Evolutionary conservation across 306 rosid species (phyloP), one percentile per base, ranked within the genome.

Genomic region (Castanea crenata): DNA sequence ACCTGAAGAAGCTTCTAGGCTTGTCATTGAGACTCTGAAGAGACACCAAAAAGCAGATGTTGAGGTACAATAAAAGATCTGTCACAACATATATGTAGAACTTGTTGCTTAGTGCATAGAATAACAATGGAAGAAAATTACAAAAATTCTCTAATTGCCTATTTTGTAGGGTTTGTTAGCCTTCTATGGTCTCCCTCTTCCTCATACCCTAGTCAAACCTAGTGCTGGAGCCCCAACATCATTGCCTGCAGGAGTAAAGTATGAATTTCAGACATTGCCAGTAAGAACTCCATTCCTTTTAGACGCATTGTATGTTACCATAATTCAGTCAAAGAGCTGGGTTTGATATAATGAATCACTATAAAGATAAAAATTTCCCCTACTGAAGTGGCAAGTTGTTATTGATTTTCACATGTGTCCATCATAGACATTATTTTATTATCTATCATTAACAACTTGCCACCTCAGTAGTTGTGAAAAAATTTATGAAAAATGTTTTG

Each of bases 1-100:
- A 18, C 85, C 98, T 21, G 96, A 95, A 74, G 99, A 93, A 82
- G 90, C 93, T 55, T 67, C 97, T 62, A 86, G 93, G 67, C 92
- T 93, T 79, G 83, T 95, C 52, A 84, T 89, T 81, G 85, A 74
- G 76, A 91, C 97, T 13, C 85, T 95, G 71, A 90, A 89, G 77
- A 62, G 92, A 4, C 93, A 95, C 82, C 87, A 83, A 32, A 90
- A 89, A 41, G 90, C 88, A 74, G 99, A 91, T 78, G 99, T 95
- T 77, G 91, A 93, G 98, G 99, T 95, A 84, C 80, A 76, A 61
- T 65, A 68, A n/a, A 12, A 44, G 25, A 55, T 16, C 41, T 49
- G 15, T 34, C 25, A 70, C 56, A 41, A 41, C 46, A 41, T 41
- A 41, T 49, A 70, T 27, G 32, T 32, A 41, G 46, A 25, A 4